A percentile compares a stretch with the other conserved stretches of the same genome.
Conservation (phyloP, 139 green algal species). For the Volvox africanus region DNA sequence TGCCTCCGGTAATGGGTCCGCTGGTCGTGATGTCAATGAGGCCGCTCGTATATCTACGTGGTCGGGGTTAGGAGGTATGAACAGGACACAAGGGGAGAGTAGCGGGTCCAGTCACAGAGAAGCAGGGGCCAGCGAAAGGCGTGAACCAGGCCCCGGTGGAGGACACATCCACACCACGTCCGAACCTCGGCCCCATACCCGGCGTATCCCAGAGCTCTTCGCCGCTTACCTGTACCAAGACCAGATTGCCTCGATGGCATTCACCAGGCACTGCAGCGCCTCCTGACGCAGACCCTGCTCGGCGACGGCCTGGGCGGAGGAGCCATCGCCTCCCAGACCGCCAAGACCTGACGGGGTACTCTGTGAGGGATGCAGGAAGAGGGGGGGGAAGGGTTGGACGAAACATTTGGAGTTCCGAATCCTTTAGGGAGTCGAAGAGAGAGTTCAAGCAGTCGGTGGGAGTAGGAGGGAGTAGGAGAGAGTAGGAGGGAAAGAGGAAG, state of each 20-base stretch:
- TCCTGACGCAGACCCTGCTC: slow-evolving; percentile 65
- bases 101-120: too few relatives aligned
- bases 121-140: too few relatives aligned
- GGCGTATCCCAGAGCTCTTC: background rate
- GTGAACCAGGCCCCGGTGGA: too few relatives aligned
- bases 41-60: background rate
- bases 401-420: too few relatives aligned
- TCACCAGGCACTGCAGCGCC: slow-evolving; percentile 86
- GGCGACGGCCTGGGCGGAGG: background rate
- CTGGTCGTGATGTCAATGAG: background rate
- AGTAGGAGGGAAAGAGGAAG: background rate
- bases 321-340: slow-evolving; percentile 3
- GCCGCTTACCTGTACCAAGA: slow-evolving; percentile 71
- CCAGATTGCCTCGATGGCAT: slow-evolving; percentile 66
- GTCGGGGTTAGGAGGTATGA: too few relatives aligned
- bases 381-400: background rate
- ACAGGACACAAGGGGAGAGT: too few relatives aligned
- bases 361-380: background rate
- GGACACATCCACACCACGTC: background rate
- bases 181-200: background rate
- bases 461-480: too few relatives aligned
- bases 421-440: too few relatives aligned
- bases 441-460: too few relatives aligned
- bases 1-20: background rate
- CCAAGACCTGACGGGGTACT: background rate